Percentiles rank a stretch among this genome's conserved stretches.
These are phyloP conservation scores for Sporothrix curviconia DNA, from an alignment of 2,329 filamentous ascomycete species.

Conservation along the genomic window DNA sequence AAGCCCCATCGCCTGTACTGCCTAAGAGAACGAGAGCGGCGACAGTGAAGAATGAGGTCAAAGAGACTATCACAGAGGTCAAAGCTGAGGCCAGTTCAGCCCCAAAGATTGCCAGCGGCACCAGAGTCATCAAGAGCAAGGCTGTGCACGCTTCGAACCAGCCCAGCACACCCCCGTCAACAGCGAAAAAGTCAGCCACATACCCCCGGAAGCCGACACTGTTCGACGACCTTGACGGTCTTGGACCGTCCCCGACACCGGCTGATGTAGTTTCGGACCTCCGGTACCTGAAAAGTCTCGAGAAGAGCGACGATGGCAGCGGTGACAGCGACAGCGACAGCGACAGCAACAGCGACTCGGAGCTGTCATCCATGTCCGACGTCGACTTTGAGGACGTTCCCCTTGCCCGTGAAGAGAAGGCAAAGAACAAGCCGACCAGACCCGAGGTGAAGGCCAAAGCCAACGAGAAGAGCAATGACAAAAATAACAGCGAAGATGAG, in stretches of 20 bases:
- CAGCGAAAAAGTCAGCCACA: constrained; percentile 13
- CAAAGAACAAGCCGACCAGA: constrained; percentile 17
- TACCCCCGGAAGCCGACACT: constrained; percentile 48
- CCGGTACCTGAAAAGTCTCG: constrained; percentile 24
- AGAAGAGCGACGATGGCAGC: not conserved
- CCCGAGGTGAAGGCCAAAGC: constrained; percentile 21
- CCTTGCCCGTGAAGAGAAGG: constrained; percentile 32
- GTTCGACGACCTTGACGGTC: constrained; percentile 55
- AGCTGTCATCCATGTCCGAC: constrained; percentile 50
- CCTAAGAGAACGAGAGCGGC: constrained; percentile 24
- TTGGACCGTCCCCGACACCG: constrained; percentile 36
- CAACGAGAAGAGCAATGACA: constrained; percentile 7
- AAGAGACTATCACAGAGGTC: constrained; percentile 14
- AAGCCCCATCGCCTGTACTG: constrained; percentile 32
- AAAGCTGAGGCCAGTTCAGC: not conserved
- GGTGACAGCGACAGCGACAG: constrained; percentile 24
- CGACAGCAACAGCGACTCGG: constrained; percentile 41
- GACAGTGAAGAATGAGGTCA: constrained; percentile 18
- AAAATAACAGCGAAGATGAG: not conserved
- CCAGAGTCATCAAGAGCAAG: not conserved
- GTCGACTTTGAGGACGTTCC: constrained; percentile 50
- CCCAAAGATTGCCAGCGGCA: too few relatives aligned
- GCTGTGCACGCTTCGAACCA: not conserved
- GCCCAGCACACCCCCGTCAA: not conserved
- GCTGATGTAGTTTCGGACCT: constrained; percentile 36